phyloP scores from a whole-genome alignment of 1,284 basidiomycete species.

The Cutaneotrichosporon cutaneum region DNA sequence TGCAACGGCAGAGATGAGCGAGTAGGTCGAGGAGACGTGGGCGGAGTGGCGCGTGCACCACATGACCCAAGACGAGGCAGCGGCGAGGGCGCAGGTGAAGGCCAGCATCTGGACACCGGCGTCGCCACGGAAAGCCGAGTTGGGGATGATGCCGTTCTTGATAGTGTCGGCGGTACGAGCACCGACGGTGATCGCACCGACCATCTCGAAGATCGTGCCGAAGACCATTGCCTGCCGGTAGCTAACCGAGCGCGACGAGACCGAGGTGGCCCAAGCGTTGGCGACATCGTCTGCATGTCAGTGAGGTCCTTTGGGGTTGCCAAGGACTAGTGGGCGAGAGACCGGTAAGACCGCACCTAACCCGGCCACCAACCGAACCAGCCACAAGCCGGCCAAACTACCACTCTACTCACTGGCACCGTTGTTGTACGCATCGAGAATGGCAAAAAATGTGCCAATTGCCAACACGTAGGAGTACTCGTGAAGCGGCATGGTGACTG shows the following conservation, averaged over 20 bases:
- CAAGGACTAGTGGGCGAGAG: too few species aligned
- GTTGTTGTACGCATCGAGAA: slow-evolving; percentile 57
- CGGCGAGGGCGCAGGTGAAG: slow-evolving; percentile 54
- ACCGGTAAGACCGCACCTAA: too few species aligned
- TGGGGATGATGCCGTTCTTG: slow-evolving; percentile 56
- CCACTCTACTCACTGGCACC: slow-evolving; percentile 39
- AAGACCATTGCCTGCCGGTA: slow-evolving; percentile 55
- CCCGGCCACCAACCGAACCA: too few species aligned
- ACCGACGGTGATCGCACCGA: slow-evolving; percentile 55
- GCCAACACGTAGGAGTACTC: slow-evolving; percentile 55
- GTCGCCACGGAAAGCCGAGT: slow-evolving; percentile 52
- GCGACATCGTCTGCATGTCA: slow-evolving; percentile 45
- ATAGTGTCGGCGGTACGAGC: slow-evolving; percentile 55
- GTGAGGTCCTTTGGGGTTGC: not conserved
- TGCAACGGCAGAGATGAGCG: slow-evolving; percentile 55
- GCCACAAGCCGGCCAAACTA: not conserved
- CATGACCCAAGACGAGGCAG: slow-evolving; percentile 54
- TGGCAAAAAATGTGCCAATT: slow-evolving; percentile 54
- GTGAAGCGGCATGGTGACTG: slow-evolving; percentile 25
- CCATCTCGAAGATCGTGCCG: slow-evolving; percentile 56
- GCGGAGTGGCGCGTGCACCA: slow-evolving; percentile 53
- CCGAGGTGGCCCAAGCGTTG: slow-evolving; percentile 56
- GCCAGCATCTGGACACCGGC: slow-evolving; percentile 56
- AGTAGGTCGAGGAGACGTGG: slow-evolving; percentile 56
- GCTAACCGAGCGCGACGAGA: slow-evolving; percentile 55